Evolutionary conservation across 257 asterid species (phyloP).

Genomic region (Solanum etuberosum): DNA sequence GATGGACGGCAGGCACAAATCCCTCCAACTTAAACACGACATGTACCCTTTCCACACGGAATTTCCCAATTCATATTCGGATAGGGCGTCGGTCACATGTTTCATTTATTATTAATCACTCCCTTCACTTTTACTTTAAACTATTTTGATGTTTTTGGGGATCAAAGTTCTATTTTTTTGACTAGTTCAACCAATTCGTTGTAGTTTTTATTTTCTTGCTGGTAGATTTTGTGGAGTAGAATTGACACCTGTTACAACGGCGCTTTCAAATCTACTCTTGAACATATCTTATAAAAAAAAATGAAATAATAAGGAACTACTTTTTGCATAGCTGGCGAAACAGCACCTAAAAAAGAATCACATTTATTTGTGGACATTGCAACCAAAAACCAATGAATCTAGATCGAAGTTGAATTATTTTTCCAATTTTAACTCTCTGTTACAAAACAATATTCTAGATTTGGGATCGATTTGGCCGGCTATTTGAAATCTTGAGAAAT

Average conservation of each 20-base stretch:
- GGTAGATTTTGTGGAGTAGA: not conserved
- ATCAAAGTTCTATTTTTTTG: no score
- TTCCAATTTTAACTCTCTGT: not conserved
- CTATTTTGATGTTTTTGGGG: no score
- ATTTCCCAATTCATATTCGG: not conserved
- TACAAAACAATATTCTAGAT: not conserved
- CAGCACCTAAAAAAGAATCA: not conserved
- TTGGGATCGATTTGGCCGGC: not conserved
- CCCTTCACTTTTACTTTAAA: no score
- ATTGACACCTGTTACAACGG: not conserved
- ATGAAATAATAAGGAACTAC: not conserved
- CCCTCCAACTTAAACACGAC: constrained; percentile 46
- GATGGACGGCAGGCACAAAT: constrained; percentile 24
- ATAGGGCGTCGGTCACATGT: not conserved
- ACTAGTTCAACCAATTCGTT: no score
- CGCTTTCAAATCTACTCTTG: no score
- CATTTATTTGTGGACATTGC: not conserved
- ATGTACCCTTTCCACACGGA: constrained; percentile 68
- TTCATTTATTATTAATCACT: no score
- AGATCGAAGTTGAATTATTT: not conserved
- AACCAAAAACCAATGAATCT: not conserved
- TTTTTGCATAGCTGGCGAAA: not conserved
- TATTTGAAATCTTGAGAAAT: not conserved
- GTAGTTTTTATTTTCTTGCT: not conserved
- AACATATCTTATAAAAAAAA: not conserved